phyloP scores from a whole-genome alignment of 2,329 filamentous ascomycete genomes.

The Colletotrichum liriopes region DNA sequence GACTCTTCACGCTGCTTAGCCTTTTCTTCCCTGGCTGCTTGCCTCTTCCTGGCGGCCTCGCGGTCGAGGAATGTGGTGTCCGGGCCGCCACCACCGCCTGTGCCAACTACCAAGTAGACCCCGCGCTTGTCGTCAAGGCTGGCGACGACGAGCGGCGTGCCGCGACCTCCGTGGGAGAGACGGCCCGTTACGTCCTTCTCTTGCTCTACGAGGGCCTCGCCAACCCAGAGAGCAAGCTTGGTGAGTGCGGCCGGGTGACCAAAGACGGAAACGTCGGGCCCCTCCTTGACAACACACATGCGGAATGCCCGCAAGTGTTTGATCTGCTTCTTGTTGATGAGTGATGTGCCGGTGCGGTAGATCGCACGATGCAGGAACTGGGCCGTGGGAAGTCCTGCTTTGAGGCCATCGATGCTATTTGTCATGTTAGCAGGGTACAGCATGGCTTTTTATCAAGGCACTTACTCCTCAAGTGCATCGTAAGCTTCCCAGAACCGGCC shows the following conservation, averaged over 20 bases:
- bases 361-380: conserved; percentile 94
- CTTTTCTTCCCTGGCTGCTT: conserved; percentile 75
- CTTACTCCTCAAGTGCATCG: conserved; percentile 79
- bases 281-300: conserved; percentile 96
- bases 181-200: conserved; percentile 84
- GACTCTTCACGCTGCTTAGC: conserved; percentile 74
- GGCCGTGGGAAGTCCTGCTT: conserved; percentile 83
- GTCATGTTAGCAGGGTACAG: conserved; percentile 61
- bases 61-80: conserved; percentile 79
- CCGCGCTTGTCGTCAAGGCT: conserved; percentile 89
- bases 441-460: conserved; percentile 43
- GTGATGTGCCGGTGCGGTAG: conserved; percentile 89
- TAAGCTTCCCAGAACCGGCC: conserved; percentile 80
- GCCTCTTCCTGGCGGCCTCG: conserved; percentile 75
- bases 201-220: conserved; percentile 91
- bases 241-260: conserved; percentile 93
- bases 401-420: conserved; percentile 80
- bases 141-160: conserved; percentile 90
- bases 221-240: conserved; percentile 94
- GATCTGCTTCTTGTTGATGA: conserved; percentile 95
- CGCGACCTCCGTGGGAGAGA: conserved; percentile 77
- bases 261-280: conserved; percentile 91
- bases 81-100: conserved; percentile 87
- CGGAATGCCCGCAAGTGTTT: conserved; percentile 93
- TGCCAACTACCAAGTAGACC: conserved; percentile 93